phyloP scores from a whole-genome alignment of 345 rosid genomes.

The Viola odorata region DNA sequence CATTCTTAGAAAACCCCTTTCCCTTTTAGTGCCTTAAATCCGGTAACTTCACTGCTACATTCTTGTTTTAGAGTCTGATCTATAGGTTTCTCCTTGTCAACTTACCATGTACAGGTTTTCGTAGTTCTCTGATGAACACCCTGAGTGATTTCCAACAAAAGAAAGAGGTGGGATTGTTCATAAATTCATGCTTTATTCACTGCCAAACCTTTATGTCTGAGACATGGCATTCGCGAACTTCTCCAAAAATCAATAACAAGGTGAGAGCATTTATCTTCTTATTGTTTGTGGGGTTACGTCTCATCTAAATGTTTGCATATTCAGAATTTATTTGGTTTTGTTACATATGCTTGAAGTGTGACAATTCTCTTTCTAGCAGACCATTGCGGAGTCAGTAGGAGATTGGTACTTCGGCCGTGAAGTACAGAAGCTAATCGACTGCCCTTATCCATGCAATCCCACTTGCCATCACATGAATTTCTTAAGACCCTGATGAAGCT shows the following conservation, averaged over 20 bases:
- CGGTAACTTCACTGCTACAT: too few species aligned
- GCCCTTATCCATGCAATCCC: constrained; percentile 88
- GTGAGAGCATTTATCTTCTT: constrained; percentile 23
- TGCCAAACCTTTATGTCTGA: constrained; percentile 59
- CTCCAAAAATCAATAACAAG: constrained; percentile 64
- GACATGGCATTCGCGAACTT: constrained; percentile 69
- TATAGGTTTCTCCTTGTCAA: not conserved
- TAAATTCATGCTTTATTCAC: constrained; percentile 79
- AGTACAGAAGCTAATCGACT: constrained; percentile 60
- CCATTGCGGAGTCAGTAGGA: constrained; percentile 76
- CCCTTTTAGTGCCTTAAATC: too few species aligned
- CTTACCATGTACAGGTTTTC: constrained; percentile 44
- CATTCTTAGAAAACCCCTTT: not conserved
- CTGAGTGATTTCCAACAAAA: constrained; percentile 39
- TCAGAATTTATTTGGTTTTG: not conserved
- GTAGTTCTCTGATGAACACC: constrained; percentile 54
- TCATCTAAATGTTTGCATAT: not conserved
- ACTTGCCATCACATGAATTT: constrained; percentile 69
- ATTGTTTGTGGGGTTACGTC: not conserved
- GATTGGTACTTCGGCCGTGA: constrained; percentile 77
- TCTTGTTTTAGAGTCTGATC: not conserved
- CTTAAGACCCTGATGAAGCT: constrained; percentile 20
- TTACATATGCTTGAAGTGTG: not conserved
- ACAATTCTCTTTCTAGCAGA: constrained; percentile 33
- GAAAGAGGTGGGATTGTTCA: constrained; percentile 53